A percentile compares a stretch with the other conserved stretches of the same genome.
phyloP scores from a whole-genome alignment of 129 eudicot species.

The Saussurea involucrata region DNA sequence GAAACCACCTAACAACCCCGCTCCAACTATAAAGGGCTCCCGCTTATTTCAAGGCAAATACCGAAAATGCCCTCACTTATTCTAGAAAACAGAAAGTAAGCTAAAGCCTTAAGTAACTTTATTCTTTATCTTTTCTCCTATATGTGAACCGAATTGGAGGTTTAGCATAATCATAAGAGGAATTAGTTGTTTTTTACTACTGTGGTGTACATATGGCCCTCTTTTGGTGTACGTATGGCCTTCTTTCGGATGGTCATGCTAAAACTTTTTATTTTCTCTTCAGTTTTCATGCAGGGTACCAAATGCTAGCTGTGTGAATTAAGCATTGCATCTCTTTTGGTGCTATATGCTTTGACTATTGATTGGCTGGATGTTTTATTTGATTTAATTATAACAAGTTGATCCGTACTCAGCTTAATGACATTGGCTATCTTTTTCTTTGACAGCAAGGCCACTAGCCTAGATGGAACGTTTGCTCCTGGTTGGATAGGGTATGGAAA shows the following conservation, averaged over 20 bases:
- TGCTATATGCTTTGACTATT: background rate
- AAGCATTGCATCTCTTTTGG: background rate
- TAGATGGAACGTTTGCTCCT: conserved; percentile 89
- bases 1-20: too few species aligned
- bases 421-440: background rate
- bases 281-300: background rate
- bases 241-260: background rate
- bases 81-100: too few species aligned
- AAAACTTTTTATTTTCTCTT: background rate
- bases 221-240: background rate
- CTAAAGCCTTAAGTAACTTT: too few species aligned
- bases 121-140: too few species aligned
- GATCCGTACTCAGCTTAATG: background rate
- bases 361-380: background rate
- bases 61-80: too few species aligned
- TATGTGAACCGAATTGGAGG: too few species aligned
- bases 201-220: too few species aligned
- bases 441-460: too few species aligned
- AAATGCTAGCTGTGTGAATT: background rate
- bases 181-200: background rate
- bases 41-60: too few species aligned
- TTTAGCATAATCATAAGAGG: background rate
- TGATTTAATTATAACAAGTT: background rate
- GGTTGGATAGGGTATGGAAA: conserved; percentile 97
- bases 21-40: too few species aligned